These are phyloP conservation scores for Trichoderma sp. DNA, from an alignment of 2,329 filamentous ascomycete genomes.

Conservation along the genomic window DNA sequence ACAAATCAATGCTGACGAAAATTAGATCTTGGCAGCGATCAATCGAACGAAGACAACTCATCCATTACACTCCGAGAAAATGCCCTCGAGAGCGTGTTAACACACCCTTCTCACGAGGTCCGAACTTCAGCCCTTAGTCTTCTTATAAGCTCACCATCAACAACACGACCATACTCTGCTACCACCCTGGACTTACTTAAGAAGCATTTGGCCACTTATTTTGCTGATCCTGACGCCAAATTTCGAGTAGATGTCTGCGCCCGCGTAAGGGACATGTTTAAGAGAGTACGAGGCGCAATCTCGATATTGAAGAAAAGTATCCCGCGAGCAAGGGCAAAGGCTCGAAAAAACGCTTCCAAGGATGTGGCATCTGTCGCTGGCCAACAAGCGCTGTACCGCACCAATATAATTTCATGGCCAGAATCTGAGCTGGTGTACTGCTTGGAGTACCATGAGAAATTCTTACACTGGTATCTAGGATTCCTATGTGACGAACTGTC, in stretches of 20 bases:
- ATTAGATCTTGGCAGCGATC: slow-evolving; percentile 29
- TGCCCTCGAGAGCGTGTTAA: slow-evolving; percentile 52
- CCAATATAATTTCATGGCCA: slow-evolving; percentile 40
- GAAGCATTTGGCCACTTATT: slow-evolving; percentile 65
- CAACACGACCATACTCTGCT: slow-evolving; percentile 67
- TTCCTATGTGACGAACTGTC: slow-evolving; percentile 74
- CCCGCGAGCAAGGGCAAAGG: slow-evolving; percentile 35
- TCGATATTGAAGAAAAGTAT: slow-evolving; percentile 51
- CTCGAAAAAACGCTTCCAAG: slow-evolving; percentile 33
- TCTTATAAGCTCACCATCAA: slow-evolving; percentile 70
- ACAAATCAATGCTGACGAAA: slow-evolving; percentile 22
- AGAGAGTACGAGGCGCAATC: slow-evolving; percentile 68
- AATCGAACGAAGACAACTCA: slow-evolving; percentile 23
- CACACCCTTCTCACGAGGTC: slow-evolving; percentile 59
- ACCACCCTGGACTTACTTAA: slow-evolving; percentile 61
- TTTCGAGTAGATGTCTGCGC: slow-evolving; percentile 78
- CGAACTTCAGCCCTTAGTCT: slow-evolving; percentile 79
- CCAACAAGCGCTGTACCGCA: slow-evolving; percentile 36
- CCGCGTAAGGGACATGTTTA: slow-evolving; percentile 71
- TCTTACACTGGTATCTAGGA: slow-evolving; percentile 69
- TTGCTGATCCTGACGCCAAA: slow-evolving; percentile 82
- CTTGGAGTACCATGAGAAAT: slow-evolving; percentile 55
- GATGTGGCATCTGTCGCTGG: slow-evolving; percentile 10
- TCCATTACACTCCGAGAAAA: slow-evolving; percentile 39
- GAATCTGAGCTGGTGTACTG: slow-evolving; percentile 38